Base-by-base conservation (phyloP, 768 basidiomycete species). In the Xerocomellus dryophilus region DNA sequence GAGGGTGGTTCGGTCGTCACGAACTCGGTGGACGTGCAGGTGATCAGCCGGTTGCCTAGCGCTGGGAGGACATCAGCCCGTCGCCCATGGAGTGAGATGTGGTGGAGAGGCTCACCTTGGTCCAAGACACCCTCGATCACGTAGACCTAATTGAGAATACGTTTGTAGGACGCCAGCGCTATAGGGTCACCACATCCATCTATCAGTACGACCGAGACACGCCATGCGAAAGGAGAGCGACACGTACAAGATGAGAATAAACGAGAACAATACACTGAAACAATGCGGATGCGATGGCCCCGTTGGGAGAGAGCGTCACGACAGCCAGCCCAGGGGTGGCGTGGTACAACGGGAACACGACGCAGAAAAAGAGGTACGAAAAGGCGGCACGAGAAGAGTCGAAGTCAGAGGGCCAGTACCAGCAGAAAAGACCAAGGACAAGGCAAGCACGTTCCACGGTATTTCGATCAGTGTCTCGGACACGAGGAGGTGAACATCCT, bases 401-500 rank as follows among this genome's bases (percentile, higher is more conserved):
- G 23, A 23, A 23, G 23, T 5, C 23, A 23, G 23, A 23, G 23
- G 23, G 2, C 23, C 23, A 23, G 23, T 23, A 23, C 23, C 23
- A 23, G 23, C 23, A 23, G 23, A 23, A 23, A 23, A 23, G 23
- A 23, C 23, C 23, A 23, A 23, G 23, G 23, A 23, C 5, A 5
- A 23, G 23, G 3, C 23, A 23, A 23, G 23, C 3, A 23, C 5
- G 23, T 23, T 23, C 23, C 23, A 74, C 15, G 77, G 77, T 1
- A 76, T 44, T 62, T 79, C 78, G 34, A 71, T 69, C 11, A 83
- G 53, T 20, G 83, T 67, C 58, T 80, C 78, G 0, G 82, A 73
- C 1, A 80, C 76, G 20, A 82, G 56, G 29, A 86, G 59, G 74
- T 74, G 65, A 85, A 87, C 76, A 82, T 85, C 43, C 78, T 73